Evolutionary conservation across 129 eudicot species (phyloP).

Genomic region (Tagetes patula): DNA sequence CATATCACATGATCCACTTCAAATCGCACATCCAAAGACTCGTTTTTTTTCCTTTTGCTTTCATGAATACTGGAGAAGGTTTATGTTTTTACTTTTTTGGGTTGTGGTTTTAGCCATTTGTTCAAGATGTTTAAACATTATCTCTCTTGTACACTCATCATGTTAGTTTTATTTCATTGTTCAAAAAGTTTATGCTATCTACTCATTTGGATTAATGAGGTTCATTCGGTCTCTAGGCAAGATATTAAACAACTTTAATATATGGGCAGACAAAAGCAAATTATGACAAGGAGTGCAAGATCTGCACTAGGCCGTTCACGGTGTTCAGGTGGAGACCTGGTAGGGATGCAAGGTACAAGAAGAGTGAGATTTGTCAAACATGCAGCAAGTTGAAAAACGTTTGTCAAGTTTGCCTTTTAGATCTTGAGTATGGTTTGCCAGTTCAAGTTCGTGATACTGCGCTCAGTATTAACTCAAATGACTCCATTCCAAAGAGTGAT

Average conservation of each 20-base stretch:
- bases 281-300: constrained; percentile 89
- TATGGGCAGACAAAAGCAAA: constrained; percentile 74
- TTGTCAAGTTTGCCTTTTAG: constrained; percentile 89
- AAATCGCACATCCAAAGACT: background rate
- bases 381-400: constrained; percentile 89
- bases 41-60: background rate
- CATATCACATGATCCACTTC: background rate
- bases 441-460: constrained; percentile 98
- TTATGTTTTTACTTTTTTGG: background rate
- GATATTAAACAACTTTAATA: constrained; percentile 1
- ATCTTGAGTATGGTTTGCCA: constrained; percentile 89
- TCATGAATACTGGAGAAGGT: background rate
- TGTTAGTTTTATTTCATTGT: background rate
- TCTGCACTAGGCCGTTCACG: constrained; percentile 87
- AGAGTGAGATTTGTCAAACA: constrained; percentile 83
- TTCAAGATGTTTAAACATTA: background rate
- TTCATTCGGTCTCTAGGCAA: constrained; percentile 7
- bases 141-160: background rate
- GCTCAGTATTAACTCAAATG: constrained; percentile 68
- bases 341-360: constrained; percentile 89
- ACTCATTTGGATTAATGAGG: constrained; percentile 1
- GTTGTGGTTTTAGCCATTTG: background rate
- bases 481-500: constrained; percentile 90
- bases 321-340: constrained; percentile 99
- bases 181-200: background rate